Percentiles rank a stretch among this genome's conserved stretches.
These are phyloP conservation scores for Mallotus japonicus DNA, from an alignment of 441 rosid genomes.

Conservation along the genomic window DNA sequence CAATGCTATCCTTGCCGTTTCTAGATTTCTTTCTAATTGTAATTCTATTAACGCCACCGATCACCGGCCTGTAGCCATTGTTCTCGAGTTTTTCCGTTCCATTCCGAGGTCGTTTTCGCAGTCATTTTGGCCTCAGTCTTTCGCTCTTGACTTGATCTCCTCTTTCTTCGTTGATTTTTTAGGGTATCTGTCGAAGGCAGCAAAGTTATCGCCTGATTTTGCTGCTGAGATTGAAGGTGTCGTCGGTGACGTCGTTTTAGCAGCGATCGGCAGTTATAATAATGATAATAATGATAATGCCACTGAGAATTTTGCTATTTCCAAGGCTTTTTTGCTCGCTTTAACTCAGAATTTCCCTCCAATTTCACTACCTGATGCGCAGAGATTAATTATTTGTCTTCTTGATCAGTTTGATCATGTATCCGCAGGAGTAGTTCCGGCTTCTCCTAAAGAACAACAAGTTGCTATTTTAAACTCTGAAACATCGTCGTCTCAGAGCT, in stretches of 20 bases:
- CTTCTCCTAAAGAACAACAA: conserved; percentile 53
- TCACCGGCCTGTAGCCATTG: conserved; percentile 54
- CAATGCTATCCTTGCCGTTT: conserved; percentile 74
- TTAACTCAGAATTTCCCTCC: conserved; percentile 73
- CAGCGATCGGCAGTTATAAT: conserved; percentile 29
- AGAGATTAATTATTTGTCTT: conserved; percentile 56
- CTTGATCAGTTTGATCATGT: conserved; percentile 53
- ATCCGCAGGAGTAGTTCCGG: conserved; percentile 33
- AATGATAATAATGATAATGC: conserved; percentile 12
- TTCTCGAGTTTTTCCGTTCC: conserved; percentile 62
- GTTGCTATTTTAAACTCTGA: conserved; percentile 40
- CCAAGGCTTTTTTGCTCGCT: conserved; percentile 64
- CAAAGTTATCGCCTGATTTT: conserved; percentile 57
- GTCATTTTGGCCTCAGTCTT: conserved; percentile 91
- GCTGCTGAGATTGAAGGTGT: conserved; percentile 58
- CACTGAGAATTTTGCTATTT: conserved; percentile 42
- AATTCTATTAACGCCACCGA: conserved; percentile 41
- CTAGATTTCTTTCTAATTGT: conserved; percentile 67
- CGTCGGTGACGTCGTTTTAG: conserved; percentile 62
- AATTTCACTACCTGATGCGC: conserved; percentile 58
- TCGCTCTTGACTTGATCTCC: conserved; percentile 46
- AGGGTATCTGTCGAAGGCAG: conserved; percentile 49
- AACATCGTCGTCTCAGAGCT: conserved; percentile 64
- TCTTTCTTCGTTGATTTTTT: conserved; percentile 65
- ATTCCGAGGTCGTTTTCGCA: conserved; percentile 65